Base-by-base conservation (phyloP, 306 rosid genomes). In the Quercus suber region DNA sequence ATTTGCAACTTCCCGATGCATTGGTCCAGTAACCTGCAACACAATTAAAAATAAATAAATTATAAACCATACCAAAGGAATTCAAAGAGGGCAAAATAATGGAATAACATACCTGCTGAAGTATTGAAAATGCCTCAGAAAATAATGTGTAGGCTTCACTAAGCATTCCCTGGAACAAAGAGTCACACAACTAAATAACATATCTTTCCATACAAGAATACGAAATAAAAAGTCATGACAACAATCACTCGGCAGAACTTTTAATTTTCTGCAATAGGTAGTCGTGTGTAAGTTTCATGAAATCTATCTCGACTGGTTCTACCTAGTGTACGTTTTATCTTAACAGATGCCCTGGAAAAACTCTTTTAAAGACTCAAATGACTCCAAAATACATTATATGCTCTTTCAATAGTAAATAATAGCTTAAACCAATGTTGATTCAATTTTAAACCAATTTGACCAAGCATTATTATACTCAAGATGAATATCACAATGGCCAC, bases 1-100 rank as follows among this genome's bases (percentile, higher is more conserved):
- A 75, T 96, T 96, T 20, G 99, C 99, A 86, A 93, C 99, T 84
- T 93, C 99, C 58, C 96, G 92, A 85, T 96, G 99, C 99, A 96
- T 93, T 31, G 97, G 98, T 30, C 98, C 99, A 75, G 98, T 96
- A 78, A 96, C 99, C 99, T 96, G 85, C 73, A 88, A 58, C 53
- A 64, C 79, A 57, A 73, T 49, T 37, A 76, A 73, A 52, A 27
- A 41, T 1, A 1, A 0, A 6, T 43, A 4, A 41, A 71, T 77
- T 69, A 83, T 74, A 70, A 61, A 25, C 23, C 49, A 20, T 41
- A 81, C 64, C 55, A 73, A 20, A 27, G 58, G 51, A 23, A 28
- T 71, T 12, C 73, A 12, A 80, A 67, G 69, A 78, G 49, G 69
- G 74, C 63, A 65, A 75, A 75, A 76, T 33, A 20, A 30, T 78